These are phyloP conservation scores for Reticulascus tulasneorum DNA, from an alignment of 2,329 filamentous ascomycete genomes.

Conservation along the genomic window DNA sequence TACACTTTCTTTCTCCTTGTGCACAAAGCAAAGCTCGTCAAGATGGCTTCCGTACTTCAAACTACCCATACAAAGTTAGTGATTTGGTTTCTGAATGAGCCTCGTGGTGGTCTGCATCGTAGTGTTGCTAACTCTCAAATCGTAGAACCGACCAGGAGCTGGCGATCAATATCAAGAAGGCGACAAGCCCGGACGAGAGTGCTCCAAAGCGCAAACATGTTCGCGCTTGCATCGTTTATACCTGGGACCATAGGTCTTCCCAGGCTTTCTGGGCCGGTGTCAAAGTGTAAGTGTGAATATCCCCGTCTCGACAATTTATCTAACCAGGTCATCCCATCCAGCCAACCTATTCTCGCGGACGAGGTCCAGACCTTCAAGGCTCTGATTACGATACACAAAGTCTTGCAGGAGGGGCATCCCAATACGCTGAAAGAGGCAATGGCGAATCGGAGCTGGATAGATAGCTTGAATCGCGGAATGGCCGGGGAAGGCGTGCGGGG, in stretches of 20 bases:
- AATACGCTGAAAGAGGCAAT: slow-evolving; percentile 84
- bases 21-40: slow-evolving; percentile 6
- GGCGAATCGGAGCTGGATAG: slow-evolving; percentile 83
- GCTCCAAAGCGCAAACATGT: slow-evolving; percentile 87
- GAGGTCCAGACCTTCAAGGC: slow-evolving; percentile 99
- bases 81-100: not conserved
- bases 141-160: slow-evolving; percentile 68
- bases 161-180: slow-evolving; percentile 67
- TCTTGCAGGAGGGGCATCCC: slow-evolving; percentile 93
- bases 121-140: slow-evolving; percentile 9
- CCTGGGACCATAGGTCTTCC: slow-evolving; percentile 97
- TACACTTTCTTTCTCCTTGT: slow-evolving; percentile 4
- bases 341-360: slow-evolving; percentile 95
- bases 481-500: slow-evolving; percentile 80
- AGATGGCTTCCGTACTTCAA: slow-evolving; percentile 13
- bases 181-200: slow-evolving; percentile 64
- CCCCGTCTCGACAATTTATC: too few relatives aligned
- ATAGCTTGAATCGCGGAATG: slow-evolving; percentile 82
- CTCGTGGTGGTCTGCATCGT: not conserved
- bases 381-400: slow-evolving; percentile 94
- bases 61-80: slow-evolving; percentile 16
- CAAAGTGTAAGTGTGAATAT: slow-evolving; percentile 72
- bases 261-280: slow-evolving; percentile 95
- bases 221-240: slow-evolving; percentile 95
- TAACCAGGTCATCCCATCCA: slow-evolving; percentile 30